These are phyloP conservation scores for Dujonia santamariae DNA, from an alignment of 1,139 yeast species.

Conservation along the genomic window DNA sequence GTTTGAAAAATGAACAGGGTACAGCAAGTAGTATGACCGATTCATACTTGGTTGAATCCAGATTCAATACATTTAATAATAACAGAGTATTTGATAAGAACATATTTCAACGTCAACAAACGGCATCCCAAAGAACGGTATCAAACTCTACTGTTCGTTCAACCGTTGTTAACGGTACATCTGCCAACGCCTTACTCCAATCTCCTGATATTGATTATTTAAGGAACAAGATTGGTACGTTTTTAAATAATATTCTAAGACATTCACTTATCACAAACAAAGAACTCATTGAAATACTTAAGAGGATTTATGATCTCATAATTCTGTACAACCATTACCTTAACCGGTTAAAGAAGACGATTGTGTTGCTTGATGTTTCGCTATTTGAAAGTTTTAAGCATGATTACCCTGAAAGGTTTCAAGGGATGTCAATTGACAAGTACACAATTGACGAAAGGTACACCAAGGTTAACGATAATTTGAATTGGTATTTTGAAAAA, in stretches of 20 bases:
- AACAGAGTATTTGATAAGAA: slow-evolving; percentile 32
- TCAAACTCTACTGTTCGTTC: not conserved
- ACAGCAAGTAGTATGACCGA: no score
- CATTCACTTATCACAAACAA: slow-evolving; percentile 68
- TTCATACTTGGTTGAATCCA: no score
- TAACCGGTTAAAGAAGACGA: slow-evolving; percentile 51
- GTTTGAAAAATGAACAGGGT: no score
- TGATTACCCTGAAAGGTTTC: slow-evolving; percentile 40
- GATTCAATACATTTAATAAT: slow-evolving; percentile 12
- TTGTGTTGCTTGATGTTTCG: slow-evolving; percentile 49
- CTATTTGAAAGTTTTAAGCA: slow-evolving; percentile 38
- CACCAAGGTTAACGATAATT: slow-evolving; percentile 43
- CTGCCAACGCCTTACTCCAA: not conserved
- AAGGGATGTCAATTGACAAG: slow-evolving; percentile 33
- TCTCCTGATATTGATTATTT: slow-evolving; percentile 39
- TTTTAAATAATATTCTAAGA: slow-evolving; percentile 61
- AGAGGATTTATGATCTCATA: slow-evolving; percentile 43
- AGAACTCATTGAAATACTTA: slow-evolving; percentile 47
- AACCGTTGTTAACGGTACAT: not conserved
- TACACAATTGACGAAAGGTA: slow-evolving; percentile 39
- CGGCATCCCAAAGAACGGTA: slow-evolving; percentile 1
- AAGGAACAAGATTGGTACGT: slow-evolving; percentile 50
- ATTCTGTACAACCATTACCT: slow-evolving; percentile 56
- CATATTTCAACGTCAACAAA: slow-evolving; percentile 13
- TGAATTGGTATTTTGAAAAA: slow-evolving; percentile 50